phyloP scores from a whole-genome alignment of 1,139 yeast genomes.

The Nematodospora anomalae region DNA sequence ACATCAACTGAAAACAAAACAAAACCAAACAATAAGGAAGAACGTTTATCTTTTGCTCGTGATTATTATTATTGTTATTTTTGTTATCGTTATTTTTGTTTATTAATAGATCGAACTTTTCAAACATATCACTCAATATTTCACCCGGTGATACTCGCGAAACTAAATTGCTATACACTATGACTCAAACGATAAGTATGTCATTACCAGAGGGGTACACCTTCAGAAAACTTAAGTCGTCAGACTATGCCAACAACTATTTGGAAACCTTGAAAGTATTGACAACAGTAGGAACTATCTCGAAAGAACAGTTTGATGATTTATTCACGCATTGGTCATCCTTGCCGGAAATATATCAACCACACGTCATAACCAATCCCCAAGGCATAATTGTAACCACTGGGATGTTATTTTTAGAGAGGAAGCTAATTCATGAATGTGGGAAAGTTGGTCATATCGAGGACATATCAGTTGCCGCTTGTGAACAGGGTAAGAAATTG shows the following conservation, averaged over 20 bases:
- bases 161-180: neutral
- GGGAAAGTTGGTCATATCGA: slow-evolving; percentile 93
- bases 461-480: slow-evolving; percentile 78
- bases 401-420: slow-evolving; percentile 54
- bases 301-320: slow-evolving; percentile 39
- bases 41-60: no score
- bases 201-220: slow-evolving; percentile 52
- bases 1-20: no score
- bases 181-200: slow-evolving; percentile 14
- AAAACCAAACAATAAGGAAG: no score
- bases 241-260: slow-evolving; percentile 52
- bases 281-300: slow-evolving; percentile 65
- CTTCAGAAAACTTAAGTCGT: slow-evolving; percentile 45
- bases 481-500: slow-evolving; percentile 80
- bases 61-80: neutral
- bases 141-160: no score
- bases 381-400: slow-evolving; percentile 49
- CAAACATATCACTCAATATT: no score
- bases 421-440: slow-evolving; percentile 70
- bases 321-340: slow-evolving; percentile 51
- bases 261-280: slow-evolving; percentile 51
- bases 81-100: neutral
- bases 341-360: slow-evolving; percentile 49
- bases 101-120: no score
- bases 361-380: slow-evolving; percentile 57